Conservation (phyloP, 176 grass and related monocot genomes). For the Alloteropsis semialata region DNA sequence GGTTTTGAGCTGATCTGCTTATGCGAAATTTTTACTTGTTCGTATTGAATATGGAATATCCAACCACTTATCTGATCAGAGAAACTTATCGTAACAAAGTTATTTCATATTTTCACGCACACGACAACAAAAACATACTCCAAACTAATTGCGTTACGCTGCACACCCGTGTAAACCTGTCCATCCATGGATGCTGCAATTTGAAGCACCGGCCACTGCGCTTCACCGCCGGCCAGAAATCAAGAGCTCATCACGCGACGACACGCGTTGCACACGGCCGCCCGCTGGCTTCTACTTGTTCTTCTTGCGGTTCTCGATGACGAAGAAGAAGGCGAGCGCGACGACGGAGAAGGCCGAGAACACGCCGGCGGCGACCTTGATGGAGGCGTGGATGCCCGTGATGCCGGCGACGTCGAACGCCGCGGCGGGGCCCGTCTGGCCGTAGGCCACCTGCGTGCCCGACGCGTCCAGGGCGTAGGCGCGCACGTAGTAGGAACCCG, state of each 20-base stretch:
- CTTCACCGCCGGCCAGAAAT: neutral
- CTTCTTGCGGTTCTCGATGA: constrained; percentile 68
- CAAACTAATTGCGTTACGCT: neutral
- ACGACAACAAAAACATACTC: neutral
- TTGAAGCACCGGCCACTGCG: neutral
- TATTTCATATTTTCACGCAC: constrained; percentile 11
- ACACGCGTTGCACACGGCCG: neutral
- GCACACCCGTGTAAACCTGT: neutral
- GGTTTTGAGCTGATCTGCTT: neutral
- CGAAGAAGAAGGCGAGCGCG: constrained; percentile 73
- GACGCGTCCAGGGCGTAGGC: constrained; percentile 61
- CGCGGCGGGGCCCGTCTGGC: constrained; percentile 49
- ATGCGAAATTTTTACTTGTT: neutral
- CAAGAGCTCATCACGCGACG: neutral
- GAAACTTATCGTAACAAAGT: neutral
- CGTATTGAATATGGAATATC: neutral
- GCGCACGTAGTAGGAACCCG: constrained; percentile 64
- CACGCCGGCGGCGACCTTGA: constrained; percentile 71
- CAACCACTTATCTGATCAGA: neutral
- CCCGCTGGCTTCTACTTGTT: constrained; percentile 37
- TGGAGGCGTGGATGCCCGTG: constrained; percentile 51
- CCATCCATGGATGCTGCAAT: neutral
- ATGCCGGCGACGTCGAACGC: constrained; percentile 58
- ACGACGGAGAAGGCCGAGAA: constrained; percentile 82
- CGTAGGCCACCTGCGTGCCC: constrained; percentile 61